Conservation (phyloP, 306 rosid genomes). For the Cicer pinnatifidum region DNA sequence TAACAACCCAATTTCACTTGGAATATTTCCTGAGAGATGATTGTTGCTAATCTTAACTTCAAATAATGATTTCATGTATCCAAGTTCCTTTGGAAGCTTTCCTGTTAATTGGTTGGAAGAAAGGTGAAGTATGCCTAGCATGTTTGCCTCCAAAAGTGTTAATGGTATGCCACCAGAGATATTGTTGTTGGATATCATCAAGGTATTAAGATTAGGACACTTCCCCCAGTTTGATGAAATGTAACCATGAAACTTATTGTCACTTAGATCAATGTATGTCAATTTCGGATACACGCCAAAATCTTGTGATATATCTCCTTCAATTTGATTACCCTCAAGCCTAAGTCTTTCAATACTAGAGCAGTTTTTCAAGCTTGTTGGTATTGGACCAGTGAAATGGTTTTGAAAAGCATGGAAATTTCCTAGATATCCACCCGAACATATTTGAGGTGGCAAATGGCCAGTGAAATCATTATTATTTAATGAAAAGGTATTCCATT, state of each 20-base stretch:
- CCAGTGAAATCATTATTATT: neutral
- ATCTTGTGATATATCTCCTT: conserved; percentile 47
- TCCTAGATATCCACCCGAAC: neutral
- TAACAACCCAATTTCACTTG: conserved; percentile 29
- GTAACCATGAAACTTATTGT: conserved; percentile 42
- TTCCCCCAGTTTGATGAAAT: conserved; percentile 40
- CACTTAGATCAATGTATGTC: conserved; percentile 31
- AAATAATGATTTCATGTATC: conserved; percentile 3
- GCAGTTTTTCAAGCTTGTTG: conserved; percentile 40
- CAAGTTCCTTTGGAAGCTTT: conserved; percentile 48
- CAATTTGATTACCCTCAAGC: conserved; percentile 37
- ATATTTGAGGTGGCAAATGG: conserved; percentile 34
- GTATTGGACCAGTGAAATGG: conserved; percentile 29
- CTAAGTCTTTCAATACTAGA: conserved; percentile 26
- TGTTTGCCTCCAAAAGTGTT: conserved; percentile 1
- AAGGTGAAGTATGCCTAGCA: conserved; percentile 37
- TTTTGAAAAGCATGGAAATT: neutral
- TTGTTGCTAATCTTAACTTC: conserved; percentile 29
- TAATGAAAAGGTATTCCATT: neutral
- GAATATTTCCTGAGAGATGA: conserved; percentile 40
- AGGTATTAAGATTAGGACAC: neutral
- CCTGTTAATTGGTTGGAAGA: conserved; percentile 44
- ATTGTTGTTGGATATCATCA: conserved; percentile 23
- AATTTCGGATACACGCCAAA: conserved; percentile 47
- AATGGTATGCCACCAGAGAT: conserved; percentile 37